phyloP scores from a whole-genome alignment of 805 yeast species.

The Schizosaccharomyces cryophilus region DNA sequence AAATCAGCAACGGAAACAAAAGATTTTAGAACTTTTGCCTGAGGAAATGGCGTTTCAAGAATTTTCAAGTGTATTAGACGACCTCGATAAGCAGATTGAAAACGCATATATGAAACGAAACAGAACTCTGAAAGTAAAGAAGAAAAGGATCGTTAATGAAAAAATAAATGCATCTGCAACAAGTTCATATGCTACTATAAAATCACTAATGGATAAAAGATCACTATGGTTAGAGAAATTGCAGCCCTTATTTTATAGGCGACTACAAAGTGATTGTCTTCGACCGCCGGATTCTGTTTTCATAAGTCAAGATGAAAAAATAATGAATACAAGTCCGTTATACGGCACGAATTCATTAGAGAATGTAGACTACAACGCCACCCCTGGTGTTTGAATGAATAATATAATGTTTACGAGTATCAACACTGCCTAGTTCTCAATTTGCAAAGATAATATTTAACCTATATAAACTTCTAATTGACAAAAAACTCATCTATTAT shows the following conservation, averaged over 20 bases:
- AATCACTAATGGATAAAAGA: not conserved
- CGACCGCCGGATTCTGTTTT: not conserved
- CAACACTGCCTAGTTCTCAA: too few species aligned
- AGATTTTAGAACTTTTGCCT: slow-evolving; percentile 46
- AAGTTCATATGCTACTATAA: not conserved
- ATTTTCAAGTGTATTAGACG: slow-evolving; percentile 69
- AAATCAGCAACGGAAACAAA: slow-evolving; percentile 44
- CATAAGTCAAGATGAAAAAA: not conserved
- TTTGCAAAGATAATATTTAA: too few species aligned
- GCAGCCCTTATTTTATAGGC: not conserved
- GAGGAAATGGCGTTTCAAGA: slow-evolving; percentile 91
- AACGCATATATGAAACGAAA: slow-evolving; percentile 71
- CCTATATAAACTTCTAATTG: too few species aligned
- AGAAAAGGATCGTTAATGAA: slow-evolving; percentile 17
- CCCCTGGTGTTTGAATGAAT: too few species aligned
- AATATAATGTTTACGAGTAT: too few species aligned
- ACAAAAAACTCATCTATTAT: too few species aligned
- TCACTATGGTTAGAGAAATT: not conserved
- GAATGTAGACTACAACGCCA: too few species aligned
- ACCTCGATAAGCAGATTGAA: slow-evolving; percentile 87
- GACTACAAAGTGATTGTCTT: not conserved
- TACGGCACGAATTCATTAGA: too few species aligned
- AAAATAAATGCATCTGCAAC: not conserved
- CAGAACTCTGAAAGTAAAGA: slow-evolving; percentile 44
- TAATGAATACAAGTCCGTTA: too few species aligned